phyloP scores from a whole-genome alignment of 345 rosid genomes.

The Brassica nigra region DNA sequence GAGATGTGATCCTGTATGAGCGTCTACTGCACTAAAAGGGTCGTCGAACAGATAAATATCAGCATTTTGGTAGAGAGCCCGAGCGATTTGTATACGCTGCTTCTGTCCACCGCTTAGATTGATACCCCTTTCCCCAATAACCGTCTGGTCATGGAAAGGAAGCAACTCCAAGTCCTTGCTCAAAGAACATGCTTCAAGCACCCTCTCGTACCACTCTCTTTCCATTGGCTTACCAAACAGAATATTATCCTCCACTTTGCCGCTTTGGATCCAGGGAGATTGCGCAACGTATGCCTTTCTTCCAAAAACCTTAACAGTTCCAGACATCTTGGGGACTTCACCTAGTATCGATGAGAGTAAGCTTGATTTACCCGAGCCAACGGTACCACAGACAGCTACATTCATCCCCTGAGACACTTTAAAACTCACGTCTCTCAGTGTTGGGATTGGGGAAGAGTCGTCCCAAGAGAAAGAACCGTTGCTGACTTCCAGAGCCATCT shows the following conservation, averaged over 20 bases:
- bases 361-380: slow-evolving; percentile 1
- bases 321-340: neutral
- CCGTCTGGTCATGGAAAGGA: neutral
- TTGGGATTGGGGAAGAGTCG: neutral
- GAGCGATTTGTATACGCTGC: neutral
- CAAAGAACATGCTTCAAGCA: neutral
- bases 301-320: neutral
- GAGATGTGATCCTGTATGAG: slow-evolving; percentile 4
- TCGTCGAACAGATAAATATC: neutral
- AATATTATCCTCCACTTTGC: neutral
- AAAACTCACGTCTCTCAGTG: neutral
- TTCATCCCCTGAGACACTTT: neutral
- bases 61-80: neutral
- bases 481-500: neutral
- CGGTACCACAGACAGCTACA: neutral
- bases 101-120: neutral
- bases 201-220: neutral
- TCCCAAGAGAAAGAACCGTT: neutral
- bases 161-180: neutral
- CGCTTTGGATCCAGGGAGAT: neutral
- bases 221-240: neutral
- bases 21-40: neutral
- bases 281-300: neutral
- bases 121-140: neutral
- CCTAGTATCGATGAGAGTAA: neutral